phyloP scores from a whole-genome alignment of 345 rosid species.

The Citrus medica region DNA sequence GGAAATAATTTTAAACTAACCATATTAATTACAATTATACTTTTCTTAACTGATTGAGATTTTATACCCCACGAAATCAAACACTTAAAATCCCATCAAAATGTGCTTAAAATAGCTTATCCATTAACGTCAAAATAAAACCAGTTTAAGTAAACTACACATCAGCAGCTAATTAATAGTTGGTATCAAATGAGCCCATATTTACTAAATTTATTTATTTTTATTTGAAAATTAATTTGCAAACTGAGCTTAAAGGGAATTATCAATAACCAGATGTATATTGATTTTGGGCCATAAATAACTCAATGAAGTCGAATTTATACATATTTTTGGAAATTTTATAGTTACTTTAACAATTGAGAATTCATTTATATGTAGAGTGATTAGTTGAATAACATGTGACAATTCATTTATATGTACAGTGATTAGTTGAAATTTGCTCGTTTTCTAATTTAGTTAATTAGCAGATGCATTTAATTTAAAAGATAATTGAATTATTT shows the following conservation, averaged over 20 bases:
- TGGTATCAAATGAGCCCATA: conserved; percentile 21
- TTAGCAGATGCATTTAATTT: background rate
- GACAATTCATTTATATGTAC: background rate
- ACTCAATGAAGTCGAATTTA: background rate
- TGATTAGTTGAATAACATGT: background rate
- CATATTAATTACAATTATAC: conserved; percentile 7
- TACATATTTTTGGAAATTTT: background rate
- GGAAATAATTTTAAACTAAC: background rate
- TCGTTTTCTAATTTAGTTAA: background rate
- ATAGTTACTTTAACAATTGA: background rate
- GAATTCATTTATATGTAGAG: background rate
- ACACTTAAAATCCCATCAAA: conserved; percentile 31
- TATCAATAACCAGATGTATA: no score
- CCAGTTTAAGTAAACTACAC: conserved; percentile 17
- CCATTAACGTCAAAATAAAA: conserved; percentile 21
- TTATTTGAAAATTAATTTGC: background rate
- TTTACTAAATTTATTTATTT: background rate
- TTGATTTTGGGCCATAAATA: background rate
- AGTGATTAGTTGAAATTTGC: background rate
- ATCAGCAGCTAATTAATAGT: conserved; percentile 8
- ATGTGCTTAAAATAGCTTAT: conserved; percentile 25
- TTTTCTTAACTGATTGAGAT: conserved; percentile 50
- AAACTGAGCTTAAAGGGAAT: background rate
- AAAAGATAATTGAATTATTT: background rate
- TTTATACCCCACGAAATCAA: conserved; percentile 54